These are phyloP conservation scores for Alternaria alternata DNA, from an alignment of 2,329 filamentous ascomycete genomes.

Conservation along the genomic window DNA sequence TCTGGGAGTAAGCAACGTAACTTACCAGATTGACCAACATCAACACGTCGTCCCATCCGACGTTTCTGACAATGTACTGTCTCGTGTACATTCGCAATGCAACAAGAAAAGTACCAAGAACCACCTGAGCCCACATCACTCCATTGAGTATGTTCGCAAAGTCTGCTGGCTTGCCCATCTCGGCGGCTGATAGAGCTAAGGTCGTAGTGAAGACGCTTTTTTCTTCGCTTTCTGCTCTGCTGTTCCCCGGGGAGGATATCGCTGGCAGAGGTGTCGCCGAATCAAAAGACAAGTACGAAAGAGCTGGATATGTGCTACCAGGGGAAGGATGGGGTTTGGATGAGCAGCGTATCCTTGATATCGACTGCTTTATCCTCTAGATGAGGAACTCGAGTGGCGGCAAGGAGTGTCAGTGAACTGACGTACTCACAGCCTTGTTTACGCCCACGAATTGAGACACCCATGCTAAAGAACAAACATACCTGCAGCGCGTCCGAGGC, in stretches of 20 bases:
- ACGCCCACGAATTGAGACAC: background rate
- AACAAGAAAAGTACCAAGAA: conserved; percentile 35
- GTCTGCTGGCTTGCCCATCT: conserved; percentile 33
- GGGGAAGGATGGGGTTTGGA: background rate
- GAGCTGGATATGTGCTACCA: background rate
- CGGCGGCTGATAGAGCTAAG: background rate
- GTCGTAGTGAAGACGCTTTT: background rate
- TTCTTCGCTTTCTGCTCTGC: background rate
- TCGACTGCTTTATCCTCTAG: background rate
- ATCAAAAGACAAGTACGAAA: background rate
- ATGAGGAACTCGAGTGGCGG: background rate
- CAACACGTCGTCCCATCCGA: conserved; percentile 42
- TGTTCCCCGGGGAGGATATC: background rate
- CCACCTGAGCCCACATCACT: conserved; percentile 44
- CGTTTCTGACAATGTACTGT: conserved; percentile 34
- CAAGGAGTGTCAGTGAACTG: background rate
- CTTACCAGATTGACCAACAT: conserved; percentile 41
- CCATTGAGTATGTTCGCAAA: conserved; percentile 35
- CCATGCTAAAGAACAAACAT: conserved; percentile 14
- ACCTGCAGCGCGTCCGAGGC: conserved; percentile 3
- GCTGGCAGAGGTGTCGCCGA: background rate
- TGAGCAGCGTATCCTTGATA: background rate
- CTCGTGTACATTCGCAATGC: conserved; percentile 40
- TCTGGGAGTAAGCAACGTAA: background rate
- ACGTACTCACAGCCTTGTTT: conserved; percentile 3